Percentiles rank a stretch among this genome's conserved stretches.
Conservation (phyloP, 2,329 filamentous ascomycete species). For the Stagonosporopsis cucurbitacearum region DNA sequence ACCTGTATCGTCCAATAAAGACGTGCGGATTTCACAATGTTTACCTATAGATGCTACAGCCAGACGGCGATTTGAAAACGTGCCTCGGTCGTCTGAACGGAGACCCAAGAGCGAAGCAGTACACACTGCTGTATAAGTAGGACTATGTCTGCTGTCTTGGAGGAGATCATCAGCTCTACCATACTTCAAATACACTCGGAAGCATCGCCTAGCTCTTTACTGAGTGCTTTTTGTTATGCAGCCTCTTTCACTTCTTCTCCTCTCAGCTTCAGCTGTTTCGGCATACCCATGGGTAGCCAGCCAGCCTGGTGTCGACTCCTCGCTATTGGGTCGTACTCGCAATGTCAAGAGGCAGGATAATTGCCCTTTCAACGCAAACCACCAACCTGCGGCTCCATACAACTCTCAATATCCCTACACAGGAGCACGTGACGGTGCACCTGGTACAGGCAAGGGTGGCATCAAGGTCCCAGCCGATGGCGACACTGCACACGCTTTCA, state of each 20-base stretch:
- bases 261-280: constrained; percentile 23
- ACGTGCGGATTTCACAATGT: constrained; percentile 5
- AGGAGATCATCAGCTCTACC: background rate
- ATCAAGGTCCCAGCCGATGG: constrained; percentile 53
- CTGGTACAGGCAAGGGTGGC: constrained; percentile 52
- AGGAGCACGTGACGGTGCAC: constrained; percentile 51
- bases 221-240: constrained; percentile 22
- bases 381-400: constrained; percentile 30
- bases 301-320: constrained; percentile 28
- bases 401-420: constrained; percentile 48
- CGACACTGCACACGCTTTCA: constrained; percentile 43
- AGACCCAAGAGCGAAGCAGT: constrained; percentile 11
- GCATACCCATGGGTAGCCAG: constrained; percentile 30
- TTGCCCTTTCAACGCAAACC: constrained; percentile 35
- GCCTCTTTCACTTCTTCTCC: constrained; percentile 23
- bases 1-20: constrained; percentile 10
- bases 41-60: background rate
- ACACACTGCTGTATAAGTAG: constrained; percentile 9
- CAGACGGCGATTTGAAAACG: background rate
- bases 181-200: background rate
- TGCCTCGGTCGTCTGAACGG: constrained; percentile 13
- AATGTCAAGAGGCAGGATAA: constrained; percentile 23
- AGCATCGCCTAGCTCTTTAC: background rate
- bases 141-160: background rate
- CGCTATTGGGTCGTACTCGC: constrained; percentile 19